A percentile compares a stretch with the other conserved stretches of the same genome.
phyloP scores from a whole-genome alignment of 2,329 filamentous ascomycete species.

The Penicillium brevicompactum region DNA sequence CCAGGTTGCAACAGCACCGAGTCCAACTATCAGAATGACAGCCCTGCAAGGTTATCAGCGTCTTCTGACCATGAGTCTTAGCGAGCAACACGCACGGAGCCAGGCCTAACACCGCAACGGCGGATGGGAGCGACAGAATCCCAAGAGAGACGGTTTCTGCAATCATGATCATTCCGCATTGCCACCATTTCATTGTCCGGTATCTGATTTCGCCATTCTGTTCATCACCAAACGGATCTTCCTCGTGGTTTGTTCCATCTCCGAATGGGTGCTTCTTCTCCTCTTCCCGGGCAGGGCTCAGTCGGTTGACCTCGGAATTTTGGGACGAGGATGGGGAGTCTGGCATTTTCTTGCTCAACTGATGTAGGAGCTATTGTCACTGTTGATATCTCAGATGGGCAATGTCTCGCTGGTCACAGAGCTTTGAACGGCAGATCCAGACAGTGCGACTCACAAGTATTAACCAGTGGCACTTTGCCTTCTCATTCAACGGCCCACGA shows the following conservation, averaged over 20 bases:
- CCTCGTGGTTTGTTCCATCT: neutral
- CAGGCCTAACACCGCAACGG: conserved; percentile 54
- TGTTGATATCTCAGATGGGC: too few relatives aligned
- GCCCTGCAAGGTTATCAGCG: conserved; percentile 35
- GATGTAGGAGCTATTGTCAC: too few relatives aligned
- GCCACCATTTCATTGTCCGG: conserved; percentile 16
- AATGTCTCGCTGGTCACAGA: too few relatives aligned
- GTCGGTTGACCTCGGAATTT: neutral
- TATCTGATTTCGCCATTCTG: conserved; percentile 11
- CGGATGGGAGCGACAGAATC: conserved; percentile 56
- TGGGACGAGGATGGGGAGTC: neutral
- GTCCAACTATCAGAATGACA: conserved; percentile 52
- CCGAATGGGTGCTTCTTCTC: neutral
- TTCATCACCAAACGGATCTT: conserved; percentile 16
- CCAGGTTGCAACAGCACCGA: conserved; percentile 58
- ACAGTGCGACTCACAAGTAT: too few relatives aligned
- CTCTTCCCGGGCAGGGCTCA: neutral
- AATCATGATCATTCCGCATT: conserved; percentile 22
- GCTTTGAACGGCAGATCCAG: too few relatives aligned
- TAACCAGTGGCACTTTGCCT: too few relatives aligned
- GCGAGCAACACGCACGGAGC: conserved; percentile 40
- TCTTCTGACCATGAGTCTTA: neutral
- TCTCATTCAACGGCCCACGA: too few relatives aligned
- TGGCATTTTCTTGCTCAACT: neutral
- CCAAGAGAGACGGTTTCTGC: conserved; percentile 50